phyloP scores from a whole-genome alignment of 2,329 filamentous ascomycete genomes.

The Rhinocladiella similis region DNA sequence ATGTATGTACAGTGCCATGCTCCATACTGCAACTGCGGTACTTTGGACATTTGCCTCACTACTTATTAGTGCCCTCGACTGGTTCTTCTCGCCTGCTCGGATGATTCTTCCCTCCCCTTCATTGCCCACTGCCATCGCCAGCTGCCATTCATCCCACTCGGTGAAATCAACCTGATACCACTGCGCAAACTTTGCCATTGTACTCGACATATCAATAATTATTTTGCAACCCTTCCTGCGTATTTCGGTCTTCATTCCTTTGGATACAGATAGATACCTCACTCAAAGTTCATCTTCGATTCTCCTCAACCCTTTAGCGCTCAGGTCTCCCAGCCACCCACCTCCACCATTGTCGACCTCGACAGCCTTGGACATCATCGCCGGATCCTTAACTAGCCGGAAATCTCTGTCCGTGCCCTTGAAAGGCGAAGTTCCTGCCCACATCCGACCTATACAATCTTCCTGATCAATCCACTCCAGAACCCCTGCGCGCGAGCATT shows the following conservation, averaged over 20 bases:
- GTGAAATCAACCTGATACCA: no score
- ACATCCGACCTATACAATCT: background rate
- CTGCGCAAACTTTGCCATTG: no score
- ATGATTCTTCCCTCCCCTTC: background rate
- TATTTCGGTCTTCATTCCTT: no score
- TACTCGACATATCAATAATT: no score
- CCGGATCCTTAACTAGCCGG: background rate
- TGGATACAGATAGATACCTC: background rate
- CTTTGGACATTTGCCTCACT: background rate
- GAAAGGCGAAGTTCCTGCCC: background rate
- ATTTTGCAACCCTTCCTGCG: no score
- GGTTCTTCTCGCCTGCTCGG: background rate
- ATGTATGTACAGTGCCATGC: no score
- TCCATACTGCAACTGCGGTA: no score
- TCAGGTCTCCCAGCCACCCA: background rate
- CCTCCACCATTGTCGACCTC: background rate
- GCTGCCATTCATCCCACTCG: no score
- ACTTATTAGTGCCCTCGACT: no score
- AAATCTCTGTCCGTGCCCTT: background rate
- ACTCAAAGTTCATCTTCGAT: background rate
- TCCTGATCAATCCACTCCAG: background rate
- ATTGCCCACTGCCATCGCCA: no score
- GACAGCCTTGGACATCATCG: background rate
- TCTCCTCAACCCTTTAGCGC: background rate
- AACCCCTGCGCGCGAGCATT: slow-evolving; percentile 4